phyloP scores from a whole-genome alignment of 345 rosid genomes.

The Excoecaria cochinchinensis region DNA sequence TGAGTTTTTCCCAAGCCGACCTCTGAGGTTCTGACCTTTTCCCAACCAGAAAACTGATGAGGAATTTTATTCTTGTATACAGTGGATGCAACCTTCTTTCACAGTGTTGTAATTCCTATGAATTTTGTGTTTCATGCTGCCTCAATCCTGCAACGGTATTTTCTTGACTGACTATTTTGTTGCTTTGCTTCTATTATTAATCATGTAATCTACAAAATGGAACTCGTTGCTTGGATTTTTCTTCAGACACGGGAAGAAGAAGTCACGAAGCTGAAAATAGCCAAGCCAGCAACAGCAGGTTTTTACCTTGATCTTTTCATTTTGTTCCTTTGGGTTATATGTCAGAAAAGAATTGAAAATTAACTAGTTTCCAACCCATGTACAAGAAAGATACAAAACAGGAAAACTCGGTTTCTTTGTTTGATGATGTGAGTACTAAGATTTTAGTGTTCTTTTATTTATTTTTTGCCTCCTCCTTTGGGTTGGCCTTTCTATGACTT shows the following conservation, averaged over 20 bases:
- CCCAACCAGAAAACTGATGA: background rate
- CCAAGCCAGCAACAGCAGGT: constrained; percentile 91
- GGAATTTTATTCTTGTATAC: constrained; percentile 20
- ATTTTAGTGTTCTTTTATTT: background rate
- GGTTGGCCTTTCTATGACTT: background rate
- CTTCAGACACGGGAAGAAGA: constrained; percentile 61
- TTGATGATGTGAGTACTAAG: background rate
- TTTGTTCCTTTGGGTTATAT: background rate
- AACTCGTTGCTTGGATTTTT: constrained; percentile 19
- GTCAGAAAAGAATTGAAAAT: background rate
- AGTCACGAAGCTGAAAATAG: constrained; percentile 59
- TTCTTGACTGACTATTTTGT: constrained; percentile 1
- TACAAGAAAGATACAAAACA: background rate
- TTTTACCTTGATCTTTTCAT: background rate
- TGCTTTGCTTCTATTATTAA: constrained; percentile 8
- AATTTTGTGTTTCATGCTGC: constrained; percentile 92
- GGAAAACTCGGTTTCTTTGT: background rate
- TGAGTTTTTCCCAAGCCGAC: constrained; percentile 46
- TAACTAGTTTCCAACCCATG: background rate
- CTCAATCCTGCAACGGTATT: constrained; percentile 70
- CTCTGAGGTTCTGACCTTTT: constrained; percentile 6
- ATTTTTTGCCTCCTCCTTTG: too few relatives aligned
- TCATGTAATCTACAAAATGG: constrained; percentile 11
- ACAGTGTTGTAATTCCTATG: constrained; percentile 84
- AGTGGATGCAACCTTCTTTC: constrained; percentile 83